Conservation (phyloP, 2,329 filamentous ascomycete genomes). For the Exophiala lecanii-corni region DNA sequence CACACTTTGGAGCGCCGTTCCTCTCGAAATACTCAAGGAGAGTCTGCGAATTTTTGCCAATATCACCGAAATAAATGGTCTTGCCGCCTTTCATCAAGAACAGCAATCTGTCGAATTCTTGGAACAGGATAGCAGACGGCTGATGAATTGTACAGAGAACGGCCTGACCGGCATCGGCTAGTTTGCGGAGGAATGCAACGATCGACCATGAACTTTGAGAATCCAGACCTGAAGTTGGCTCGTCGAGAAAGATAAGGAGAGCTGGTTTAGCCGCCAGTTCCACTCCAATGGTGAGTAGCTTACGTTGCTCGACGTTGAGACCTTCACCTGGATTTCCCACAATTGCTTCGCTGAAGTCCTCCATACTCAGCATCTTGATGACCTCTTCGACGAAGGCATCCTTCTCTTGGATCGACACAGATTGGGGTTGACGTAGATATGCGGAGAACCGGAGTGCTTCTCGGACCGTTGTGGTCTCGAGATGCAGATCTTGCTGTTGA, state of each 20-base stretch:
- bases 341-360: slow-evolving; percentile 80
- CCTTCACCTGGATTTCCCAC: slow-evolving; percentile 83
- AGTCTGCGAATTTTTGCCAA: slow-evolving; percentile 64
- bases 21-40: slow-evolving; percentile 73
- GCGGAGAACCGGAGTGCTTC: slow-evolving; percentile 80
- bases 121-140: slow-evolving; percentile 50
- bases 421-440: slow-evolving; percentile 73
- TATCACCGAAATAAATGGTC: slow-evolving; percentile 80
- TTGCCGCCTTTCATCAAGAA: slow-evolving; percentile 71
- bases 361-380: slow-evolving; percentile 82
- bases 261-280: slow-evolving; percentile 69
- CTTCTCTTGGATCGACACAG: slow-evolving; percentile 68
- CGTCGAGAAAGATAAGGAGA: slow-evolving; percentile 63
- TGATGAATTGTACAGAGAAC: slow-evolving; percentile 55
- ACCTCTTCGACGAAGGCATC: slow-evolving; percentile 81
- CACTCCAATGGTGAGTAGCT: slow-evolving; percentile 83
- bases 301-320: slow-evolving; percentile 58
- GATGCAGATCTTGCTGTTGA: slow-evolving; percentile 64
- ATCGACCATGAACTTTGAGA: slow-evolving; percentile 62
- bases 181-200: slow-evolving; percentile 56
- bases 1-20: slow-evolving; percentile 63
- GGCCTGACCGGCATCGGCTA: slow-evolving; percentile 45
- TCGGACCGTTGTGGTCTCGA: slow-evolving; percentile 59
- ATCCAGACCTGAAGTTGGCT: slow-evolving; percentile 59
- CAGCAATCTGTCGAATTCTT: slow-evolving; percentile 65